Evolutionary conservation across 495 filamentous ascomycete species (phyloP).

Genomic region (Chaetomium tenue): DNA sequence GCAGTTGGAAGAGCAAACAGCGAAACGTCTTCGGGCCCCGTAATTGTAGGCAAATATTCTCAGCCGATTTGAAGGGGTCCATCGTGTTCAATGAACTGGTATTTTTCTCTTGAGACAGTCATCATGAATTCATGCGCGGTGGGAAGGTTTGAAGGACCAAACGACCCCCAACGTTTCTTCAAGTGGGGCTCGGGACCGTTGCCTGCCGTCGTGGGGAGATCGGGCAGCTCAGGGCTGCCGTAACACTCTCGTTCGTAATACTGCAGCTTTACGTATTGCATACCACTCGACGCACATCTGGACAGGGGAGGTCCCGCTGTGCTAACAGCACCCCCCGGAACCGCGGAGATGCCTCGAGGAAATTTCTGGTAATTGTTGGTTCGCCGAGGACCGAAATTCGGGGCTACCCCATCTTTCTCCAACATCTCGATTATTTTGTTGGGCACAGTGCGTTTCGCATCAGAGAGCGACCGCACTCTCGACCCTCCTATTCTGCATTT

Average conservation of each 20-base stretch:
- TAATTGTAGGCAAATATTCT: no score
- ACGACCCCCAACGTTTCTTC: background rate
- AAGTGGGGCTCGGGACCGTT: background rate
- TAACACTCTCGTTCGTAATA: background rate
- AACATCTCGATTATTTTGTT: no score
- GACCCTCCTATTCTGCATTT: no score
- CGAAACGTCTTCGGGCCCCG: background rate
- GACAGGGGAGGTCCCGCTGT: background rate
- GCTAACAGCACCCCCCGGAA: background rate
- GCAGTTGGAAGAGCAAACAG: background rate
- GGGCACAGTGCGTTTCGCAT: no score
- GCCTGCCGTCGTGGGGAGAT: background rate
- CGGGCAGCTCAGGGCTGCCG: background rate
- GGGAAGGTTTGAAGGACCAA: background rate
- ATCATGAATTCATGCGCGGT: background rate
- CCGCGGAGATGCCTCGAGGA: background rate
- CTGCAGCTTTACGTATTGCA: constrained; percentile 16
- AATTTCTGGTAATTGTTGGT: background rate
- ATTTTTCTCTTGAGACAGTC: background rate
- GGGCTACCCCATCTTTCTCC: background rate
- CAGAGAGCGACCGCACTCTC: no score
- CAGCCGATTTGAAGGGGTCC: no score
- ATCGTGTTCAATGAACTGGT: no score
- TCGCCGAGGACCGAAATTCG: background rate
- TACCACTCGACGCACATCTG: constrained; percentile 1